Evolutionary conservation across 345 rosid genomes (phyloP).

Genomic region (Eucalyptus cloeziana): DNA sequence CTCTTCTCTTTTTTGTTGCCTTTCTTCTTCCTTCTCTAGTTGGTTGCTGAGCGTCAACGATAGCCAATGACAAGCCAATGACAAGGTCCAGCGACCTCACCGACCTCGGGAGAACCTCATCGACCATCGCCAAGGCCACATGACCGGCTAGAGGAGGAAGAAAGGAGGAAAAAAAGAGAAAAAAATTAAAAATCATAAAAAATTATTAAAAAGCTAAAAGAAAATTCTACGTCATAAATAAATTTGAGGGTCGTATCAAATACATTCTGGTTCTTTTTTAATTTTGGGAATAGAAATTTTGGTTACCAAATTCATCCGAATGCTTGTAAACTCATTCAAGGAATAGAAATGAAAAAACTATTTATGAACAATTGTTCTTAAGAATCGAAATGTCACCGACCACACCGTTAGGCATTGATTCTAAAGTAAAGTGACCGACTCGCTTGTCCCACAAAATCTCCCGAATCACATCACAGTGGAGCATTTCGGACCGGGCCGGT

Average conservation of each 20-base stretch:
- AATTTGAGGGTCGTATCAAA: accelerated
- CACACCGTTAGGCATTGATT: accelerated
- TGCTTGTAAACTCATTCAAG: accelerated
- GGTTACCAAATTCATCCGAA: accelerated
- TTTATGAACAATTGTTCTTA: accelerated
- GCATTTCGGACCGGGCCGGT: neutral
- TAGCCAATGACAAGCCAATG: too few relatives aligned
- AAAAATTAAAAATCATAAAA: too few relatives aligned
- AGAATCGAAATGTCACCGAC: accelerated
- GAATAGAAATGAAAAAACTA: accelerated
- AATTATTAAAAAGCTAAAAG: too few relatives aligned
- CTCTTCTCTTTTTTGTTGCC: too few relatives aligned
- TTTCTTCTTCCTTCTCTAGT: too few relatives aligned
- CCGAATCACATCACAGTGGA: neutral
- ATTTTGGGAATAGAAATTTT: accelerated
- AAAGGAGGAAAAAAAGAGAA: too few relatives aligned
- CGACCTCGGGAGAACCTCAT: too few relatives aligned
- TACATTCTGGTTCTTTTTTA: accelerated
- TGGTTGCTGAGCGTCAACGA: accelerated
- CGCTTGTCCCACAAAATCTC: neutral
- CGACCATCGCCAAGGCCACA: accelerated
- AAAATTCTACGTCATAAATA: too few relatives aligned
- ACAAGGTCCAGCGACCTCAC: too few relatives aligned
- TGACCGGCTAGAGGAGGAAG: too few relatives aligned
- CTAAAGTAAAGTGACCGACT: neutral